A percentile compares a stretch with the other conserved stretches of the same genome.
phyloP scores from a whole-genome alignment of 768 basidiomycete species.

The Collybiopsis confluens region DNA sequence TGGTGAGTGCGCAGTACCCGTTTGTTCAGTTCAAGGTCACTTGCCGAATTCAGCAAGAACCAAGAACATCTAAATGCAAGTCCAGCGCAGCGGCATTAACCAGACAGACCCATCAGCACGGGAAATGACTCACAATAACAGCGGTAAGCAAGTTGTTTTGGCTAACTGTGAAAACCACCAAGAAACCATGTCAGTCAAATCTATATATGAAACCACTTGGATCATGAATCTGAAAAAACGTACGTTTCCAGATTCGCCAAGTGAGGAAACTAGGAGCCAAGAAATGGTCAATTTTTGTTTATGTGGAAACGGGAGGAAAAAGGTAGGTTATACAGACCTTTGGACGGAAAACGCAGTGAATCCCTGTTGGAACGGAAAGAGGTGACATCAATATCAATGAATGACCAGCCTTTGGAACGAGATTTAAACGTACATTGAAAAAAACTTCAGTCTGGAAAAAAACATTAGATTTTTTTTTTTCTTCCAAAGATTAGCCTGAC shows the following conservation, averaged over 20 bases:
- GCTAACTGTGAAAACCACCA: slow-evolving; percentile 27
- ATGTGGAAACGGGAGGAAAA: background rate
- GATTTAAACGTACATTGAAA: slow-evolving; percentile 32
- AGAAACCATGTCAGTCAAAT: no score
- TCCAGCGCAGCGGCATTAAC: slow-evolving; percentile 23
- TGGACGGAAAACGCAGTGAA: slow-evolving; percentile 50
- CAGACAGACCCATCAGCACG: no score
- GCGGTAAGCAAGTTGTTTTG: slow-evolving; percentile 21
- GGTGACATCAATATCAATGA: no score
- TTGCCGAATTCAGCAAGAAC: slow-evolving; percentile 24
- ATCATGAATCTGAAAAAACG: no score
- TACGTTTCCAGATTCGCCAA: slow-evolving; percentile 44
- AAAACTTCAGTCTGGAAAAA: slow-evolving; percentile 38
- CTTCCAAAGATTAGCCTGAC: no score
- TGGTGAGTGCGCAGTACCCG: no score
- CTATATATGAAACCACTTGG: no score
- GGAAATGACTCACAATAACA: slow-evolving; percentile 14
- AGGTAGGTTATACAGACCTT: slow-evolving; percentile 25
- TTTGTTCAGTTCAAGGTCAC: no score
- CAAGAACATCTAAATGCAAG: slow-evolving; percentile 11
- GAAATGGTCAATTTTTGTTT: background rate
- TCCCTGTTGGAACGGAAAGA: slow-evolving; percentile 33
- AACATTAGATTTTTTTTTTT: no score
- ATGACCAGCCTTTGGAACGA: slow-evolving; percentile 3
- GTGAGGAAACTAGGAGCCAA: slow-evolving; percentile 41